Evolutionary conservation across 2,329 filamentous ascomycete species (phyloP), one percentile per base, ranked within the genome.

Genomic region (Emergomyces orientalis): DNA sequence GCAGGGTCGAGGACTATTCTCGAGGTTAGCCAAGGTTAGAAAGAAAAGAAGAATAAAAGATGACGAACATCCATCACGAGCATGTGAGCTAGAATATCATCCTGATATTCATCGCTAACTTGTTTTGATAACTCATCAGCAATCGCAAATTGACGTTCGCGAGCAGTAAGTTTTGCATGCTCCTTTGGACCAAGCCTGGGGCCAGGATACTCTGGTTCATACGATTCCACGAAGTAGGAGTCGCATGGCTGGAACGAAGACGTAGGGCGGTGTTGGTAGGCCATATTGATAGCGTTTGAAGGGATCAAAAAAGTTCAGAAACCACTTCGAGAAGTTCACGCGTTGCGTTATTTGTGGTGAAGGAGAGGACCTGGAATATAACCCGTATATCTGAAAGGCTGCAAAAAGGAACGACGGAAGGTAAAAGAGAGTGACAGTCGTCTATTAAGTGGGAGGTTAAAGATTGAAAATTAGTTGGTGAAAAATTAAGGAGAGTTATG

Each of bases 31-130:
- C 64, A 47, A 45, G 3, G 59, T 32, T 14, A 60, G 19, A 13
- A 45, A 32, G 9, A 30, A 11, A 22, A 43, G 9, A 5, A 19
- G 30, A 30, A 6, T 3, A n/a, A 7, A 30, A 27, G 3, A 25
- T 39, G 37, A 77, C 77, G 72, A 68, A 82, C 80, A 86, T 99
- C 94, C 93, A 99, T 97, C 72, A 89, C 84, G 75, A 91, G 85
- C 89, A 97, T 94, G 79, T 97, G 93, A 73, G 88, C 84, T 79
- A 97, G 86, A 74, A 97, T 88, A 75, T 97, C 93, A 76, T 96
- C 91, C 69, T 95, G 85, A 74, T 97, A 96, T 78, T 97, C 91
- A 62, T 96, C 91, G 65, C 86, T 87, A 59, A 91, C 91, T 69
- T 89, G 80, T 69, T 87, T 86, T 55, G 92, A 97, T 68, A 97